Base-by-base conservation (phyloP, 306 rosid genomes). In the Mimosa bimucronata region DNA sequence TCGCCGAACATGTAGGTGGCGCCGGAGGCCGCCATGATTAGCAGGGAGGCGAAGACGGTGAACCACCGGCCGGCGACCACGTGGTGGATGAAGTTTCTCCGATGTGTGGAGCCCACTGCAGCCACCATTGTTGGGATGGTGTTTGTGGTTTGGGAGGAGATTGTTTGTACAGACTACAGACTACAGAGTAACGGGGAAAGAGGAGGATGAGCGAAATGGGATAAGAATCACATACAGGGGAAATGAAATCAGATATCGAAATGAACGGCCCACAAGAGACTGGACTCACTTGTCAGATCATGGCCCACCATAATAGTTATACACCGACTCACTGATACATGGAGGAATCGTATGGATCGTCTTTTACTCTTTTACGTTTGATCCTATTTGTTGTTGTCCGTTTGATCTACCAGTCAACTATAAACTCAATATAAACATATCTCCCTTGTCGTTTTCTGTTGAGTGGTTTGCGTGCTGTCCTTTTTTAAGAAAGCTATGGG, bases 61-160 rank as follows among this genome's bases (percentile, higher is more conserved):
- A 92, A 90, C 97, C 97, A 92, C 11, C 94, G 83, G 6, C 97
- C 91, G 12, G 82, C 71, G 6, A 92, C 1, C 9, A 88, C 79
- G 9, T 85, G 89, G 72, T 52, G 61, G 12, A 64, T 26, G 21
- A 82, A 75, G 46, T 55, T 68, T 61, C n/a, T 84, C 78, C 79
- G 64, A 28, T 45, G 57, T 70, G 30, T 40, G 79, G 60, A 10
- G 3, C 16, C 79, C 75, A 70, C 82, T 1, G 67, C 30, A 4
- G 1, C 81, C 66, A 61, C 78, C 93, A 82, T 82, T 64, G 66
- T 11, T 5, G 37, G 34, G 18, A 11, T 21, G 30, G 15, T 3
- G 64, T 12, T 60, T 12, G 37, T 60, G 31, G 8, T n/a, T n/a
- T n/a, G n/a, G n/a, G n/a, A n/a, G n/a, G n/a, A n/a, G n/a, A n/a